phyloP scores from a whole-genome alignment of 441 rosid species.

The Populus tomentosa region DNA sequence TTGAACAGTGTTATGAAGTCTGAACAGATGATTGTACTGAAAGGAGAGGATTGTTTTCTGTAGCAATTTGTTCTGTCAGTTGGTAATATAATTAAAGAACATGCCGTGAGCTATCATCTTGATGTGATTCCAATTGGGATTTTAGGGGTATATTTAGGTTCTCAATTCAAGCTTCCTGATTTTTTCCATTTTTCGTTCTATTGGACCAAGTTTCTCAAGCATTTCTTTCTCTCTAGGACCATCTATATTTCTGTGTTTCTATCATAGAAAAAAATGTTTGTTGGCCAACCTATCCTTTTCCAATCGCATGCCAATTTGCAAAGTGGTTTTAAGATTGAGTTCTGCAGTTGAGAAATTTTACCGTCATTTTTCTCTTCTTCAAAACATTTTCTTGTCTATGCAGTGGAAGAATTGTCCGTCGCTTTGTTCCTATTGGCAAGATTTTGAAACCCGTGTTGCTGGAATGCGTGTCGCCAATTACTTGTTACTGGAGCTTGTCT shows the following conservation, averaged over 20 bases:
- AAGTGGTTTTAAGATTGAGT: background rate
- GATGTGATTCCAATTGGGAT: background rate
- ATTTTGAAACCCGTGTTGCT: constrained; percentile 71
- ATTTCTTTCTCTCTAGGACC: constrained; percentile 3
- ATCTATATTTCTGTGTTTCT: background rate
- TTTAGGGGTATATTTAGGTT: background rate
- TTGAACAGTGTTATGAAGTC: background rate
- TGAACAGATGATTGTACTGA: background rate
- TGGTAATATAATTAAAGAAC: background rate
- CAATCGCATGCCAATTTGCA: background rate
- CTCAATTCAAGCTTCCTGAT: background rate
- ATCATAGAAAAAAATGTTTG: background rate
- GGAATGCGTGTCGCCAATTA: constrained; percentile 73
- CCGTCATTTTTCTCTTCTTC: background rate
- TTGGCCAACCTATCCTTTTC: background rate
- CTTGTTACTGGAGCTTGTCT: constrained; percentile 87
- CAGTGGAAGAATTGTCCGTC: constrained; percentile 60
- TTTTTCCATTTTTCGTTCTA: background rate
- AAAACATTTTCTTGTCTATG: constrained; percentile 5
- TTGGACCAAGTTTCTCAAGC: background rate
- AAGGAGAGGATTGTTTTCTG: background rate
- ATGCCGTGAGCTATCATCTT: background rate
- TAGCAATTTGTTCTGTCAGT: background rate
- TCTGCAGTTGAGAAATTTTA: background rate
- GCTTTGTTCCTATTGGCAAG: constrained; percentile 63